phyloP scores from a whole-genome alignment of 2,329 filamentous ascomycete species.

The Colletotrichum liriopes region DNA sequence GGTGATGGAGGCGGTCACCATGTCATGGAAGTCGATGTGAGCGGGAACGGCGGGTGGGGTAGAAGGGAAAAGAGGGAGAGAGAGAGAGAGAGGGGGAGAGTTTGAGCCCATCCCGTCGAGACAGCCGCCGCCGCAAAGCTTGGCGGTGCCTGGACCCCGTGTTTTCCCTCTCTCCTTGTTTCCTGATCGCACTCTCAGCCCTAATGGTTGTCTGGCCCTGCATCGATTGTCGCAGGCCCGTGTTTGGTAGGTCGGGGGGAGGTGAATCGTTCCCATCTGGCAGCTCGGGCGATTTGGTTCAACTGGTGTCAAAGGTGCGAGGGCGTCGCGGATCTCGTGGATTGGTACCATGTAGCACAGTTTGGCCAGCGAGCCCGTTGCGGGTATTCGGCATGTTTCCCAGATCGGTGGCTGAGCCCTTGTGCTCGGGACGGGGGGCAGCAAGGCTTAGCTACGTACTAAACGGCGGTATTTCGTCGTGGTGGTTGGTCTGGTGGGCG shows the following conservation, averaged over 20 bases:
- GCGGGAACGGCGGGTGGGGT: slow-evolving; percentile 6
- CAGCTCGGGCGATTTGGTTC: neutral
- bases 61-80: no score
- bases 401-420: neutral
- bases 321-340: neutral
- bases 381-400: neutral
- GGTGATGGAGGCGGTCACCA: no score
- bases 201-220: neutral
- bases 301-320: neutral
- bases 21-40: no score
- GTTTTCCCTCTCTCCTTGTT: neutral
- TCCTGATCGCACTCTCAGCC: neutral
- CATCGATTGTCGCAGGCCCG: neutral
- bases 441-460: neutral
- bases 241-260: no score
- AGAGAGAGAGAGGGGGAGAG: slow-evolving; percentile 3
- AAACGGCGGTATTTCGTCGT: neutral
- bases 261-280: no score
- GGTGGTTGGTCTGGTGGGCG: no score
- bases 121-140: slow-evolving; percentile 43
- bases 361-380: neutral
- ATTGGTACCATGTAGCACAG: neutral
- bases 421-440: neutral
- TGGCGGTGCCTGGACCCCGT: slow-evolving; percentile 27
- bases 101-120: slow-evolving; percentile 41